Evolutionary conservation across 108 stramenopile species (phyloP).

Genomic region (Schizochytrium sp.): DNA sequence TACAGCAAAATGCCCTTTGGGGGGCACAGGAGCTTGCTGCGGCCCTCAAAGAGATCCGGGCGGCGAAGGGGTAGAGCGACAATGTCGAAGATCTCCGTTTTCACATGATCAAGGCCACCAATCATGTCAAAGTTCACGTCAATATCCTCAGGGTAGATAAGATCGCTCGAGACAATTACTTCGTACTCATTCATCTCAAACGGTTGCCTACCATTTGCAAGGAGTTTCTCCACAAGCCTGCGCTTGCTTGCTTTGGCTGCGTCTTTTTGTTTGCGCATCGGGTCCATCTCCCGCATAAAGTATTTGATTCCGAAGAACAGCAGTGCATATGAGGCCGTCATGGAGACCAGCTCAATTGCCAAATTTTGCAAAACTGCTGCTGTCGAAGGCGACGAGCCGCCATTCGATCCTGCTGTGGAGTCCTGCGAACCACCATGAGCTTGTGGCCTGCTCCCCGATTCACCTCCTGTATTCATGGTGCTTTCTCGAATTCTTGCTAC

Average conservation of each 20-base stretch:
- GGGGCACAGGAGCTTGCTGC: constrained; percentile 78
- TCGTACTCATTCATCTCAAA: constrained; percentile 61
- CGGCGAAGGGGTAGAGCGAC: constrained; percentile 89
- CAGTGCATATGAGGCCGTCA: constrained; percentile 16
- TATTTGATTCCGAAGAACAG: constrained; percentile 29
- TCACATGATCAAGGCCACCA: constrained; percentile 59
- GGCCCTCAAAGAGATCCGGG: constrained; percentile 83
- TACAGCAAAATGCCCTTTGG: constrained; percentile 94
- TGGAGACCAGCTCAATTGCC: constrained; percentile 53
- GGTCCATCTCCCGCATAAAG: constrained; percentile 63
- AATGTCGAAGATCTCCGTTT: constrained; percentile 86
- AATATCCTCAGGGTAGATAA: constrained; percentile 58
- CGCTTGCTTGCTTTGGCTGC: background rate
- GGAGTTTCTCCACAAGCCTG: background rate
- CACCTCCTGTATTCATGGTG: too few relatives aligned
- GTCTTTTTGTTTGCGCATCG: constrained; percentile 1
- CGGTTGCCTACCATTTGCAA: background rate
- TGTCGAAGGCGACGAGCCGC: constrained; percentile 44
- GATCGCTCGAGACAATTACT: background rate
- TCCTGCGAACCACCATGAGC: too few relatives aligned
- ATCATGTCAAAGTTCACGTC: constrained; percentile 62
- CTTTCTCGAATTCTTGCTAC: too few relatives aligned
- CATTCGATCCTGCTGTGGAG: background rate
- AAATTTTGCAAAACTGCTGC: constrained; percentile 41
- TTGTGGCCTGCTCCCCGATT: too few relatives aligned